Base-by-base conservation (phyloP, 306 rosid species). In the Cicer bijugum region DNA sequence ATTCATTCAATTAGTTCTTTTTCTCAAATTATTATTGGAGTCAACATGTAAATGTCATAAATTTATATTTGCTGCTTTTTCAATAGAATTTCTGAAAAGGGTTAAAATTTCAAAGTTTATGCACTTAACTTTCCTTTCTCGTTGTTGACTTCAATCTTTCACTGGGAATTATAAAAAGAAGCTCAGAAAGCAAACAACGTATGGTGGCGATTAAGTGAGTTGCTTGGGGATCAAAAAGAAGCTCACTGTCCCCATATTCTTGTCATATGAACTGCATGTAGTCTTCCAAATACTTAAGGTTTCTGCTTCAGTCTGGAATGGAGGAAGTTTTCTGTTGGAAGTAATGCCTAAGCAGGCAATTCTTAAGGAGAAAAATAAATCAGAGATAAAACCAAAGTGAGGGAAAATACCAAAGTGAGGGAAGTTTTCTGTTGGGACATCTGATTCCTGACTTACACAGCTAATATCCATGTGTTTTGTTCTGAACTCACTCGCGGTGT, bases 191-290 rank as follows among this genome's bases (percentile, higher is more conserved):
- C 97, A 47, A 90, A 90, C 86, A 92, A 84, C 4, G 0, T 85
- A 57, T 92, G 97, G 97, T 90, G 97, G 97, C 88, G 82, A 71
- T 62, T 88, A 71, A 90, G 96, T 39, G 94, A 91, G 77, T 59
- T 92, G 88, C 90, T 92, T 9, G 97, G 97, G 45, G 96, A 92
- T 81, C 94, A 90, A 78, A 92, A 92, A n/a, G n/a, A n/a, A n/a
- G n/a, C n/a, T n/a, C n/a, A 56, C 96, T 1, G 94, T 92, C 55
- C 97, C 97, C 0, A 87, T 90, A 80, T 92, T 92, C 89, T 45
- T 90, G 84, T 92, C 96, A 0, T 92, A 90, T 50, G 75, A 86
- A 44, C 52, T 88, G 72, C 97, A 90, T 56, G 84, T 53, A 11
- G 33, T 76, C 82, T 92, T 92, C 86, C 96, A 90, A 81, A 5